Evolutionary conservation across 352 stramenopile species (phyloP).

Genomic region (Chrysophaeum taylorii): DNA sequence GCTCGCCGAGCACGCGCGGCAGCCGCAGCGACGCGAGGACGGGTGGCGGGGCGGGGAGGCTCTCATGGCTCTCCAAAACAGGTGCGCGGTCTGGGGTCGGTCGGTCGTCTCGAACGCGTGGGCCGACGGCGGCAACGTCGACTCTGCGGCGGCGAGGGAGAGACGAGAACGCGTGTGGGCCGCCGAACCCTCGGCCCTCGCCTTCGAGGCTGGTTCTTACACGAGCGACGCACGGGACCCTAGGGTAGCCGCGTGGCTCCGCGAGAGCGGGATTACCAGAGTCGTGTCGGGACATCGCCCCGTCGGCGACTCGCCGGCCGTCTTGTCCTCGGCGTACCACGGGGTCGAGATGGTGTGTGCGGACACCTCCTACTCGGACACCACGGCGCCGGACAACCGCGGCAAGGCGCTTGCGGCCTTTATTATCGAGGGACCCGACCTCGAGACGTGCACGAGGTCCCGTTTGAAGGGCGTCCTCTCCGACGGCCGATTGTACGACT

Average conservation of each 20-base stretch:
- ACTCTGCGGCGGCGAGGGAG: slow-evolving; percentile 27
- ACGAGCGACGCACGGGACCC: slow-evolving; percentile 35
- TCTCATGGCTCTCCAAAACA: slow-evolving; percentile 43
- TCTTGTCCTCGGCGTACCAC: slow-evolving; percentile 33
- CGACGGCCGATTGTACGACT: background rate
- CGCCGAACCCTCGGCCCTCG: slow-evolving; percentile 14
- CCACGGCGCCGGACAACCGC: slow-evolving; percentile 53
- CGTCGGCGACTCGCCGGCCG: slow-evolving; percentile 72
- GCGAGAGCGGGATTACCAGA: slow-evolving; percentile 57
- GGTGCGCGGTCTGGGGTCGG: slow-evolving; percentile 40
- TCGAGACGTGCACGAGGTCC: slow-evolving; percentile 15
- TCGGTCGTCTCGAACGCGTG: slow-evolving; percentile 44
- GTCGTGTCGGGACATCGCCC: slow-evolving; percentile 80
- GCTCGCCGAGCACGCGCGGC: slow-evolving; percentile 57
- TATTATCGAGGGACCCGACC: slow-evolving; percentile 41
- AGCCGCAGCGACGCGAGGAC: slow-evolving; percentile 60
- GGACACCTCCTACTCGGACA: slow-evolving; percentile 80
- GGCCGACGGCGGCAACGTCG: slow-evolving; percentile 32
- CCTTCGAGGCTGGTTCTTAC: slow-evolving; percentile 1
- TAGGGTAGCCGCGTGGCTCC: slow-evolving; percentile 45
- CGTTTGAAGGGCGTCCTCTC: background rate
- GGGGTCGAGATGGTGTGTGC: slow-evolving; percentile 71
- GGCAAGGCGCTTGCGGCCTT: slow-evolving; percentile 61
- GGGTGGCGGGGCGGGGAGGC: slow-evolving; percentile 38
- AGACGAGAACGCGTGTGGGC: slow-evolving; percentile 26